Conservation (phyloP, 1,139 yeast genomes). For the Sugiyamaella castrensis region DNA sequence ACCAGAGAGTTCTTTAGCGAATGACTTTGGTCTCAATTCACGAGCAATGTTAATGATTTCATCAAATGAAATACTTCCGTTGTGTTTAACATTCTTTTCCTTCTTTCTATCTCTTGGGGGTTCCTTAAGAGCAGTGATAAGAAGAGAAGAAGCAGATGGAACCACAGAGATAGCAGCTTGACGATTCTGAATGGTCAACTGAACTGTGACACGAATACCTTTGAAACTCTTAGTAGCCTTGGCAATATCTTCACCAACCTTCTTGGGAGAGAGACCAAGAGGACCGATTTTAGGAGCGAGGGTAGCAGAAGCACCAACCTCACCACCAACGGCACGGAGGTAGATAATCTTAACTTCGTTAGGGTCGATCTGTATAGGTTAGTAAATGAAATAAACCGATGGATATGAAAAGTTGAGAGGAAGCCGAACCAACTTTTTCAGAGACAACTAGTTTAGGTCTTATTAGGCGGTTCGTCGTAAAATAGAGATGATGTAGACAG, state of each 20-base stretch:
- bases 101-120: slow-evolving; percentile 99
- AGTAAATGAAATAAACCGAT: neutral
- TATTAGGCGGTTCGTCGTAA: no score
- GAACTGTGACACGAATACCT: slow-evolving; percentile 99
- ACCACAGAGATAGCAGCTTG: slow-evolving; percentile 99
- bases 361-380: slow-evolving; percentile 73
- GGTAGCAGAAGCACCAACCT: slow-evolving; percentile 99
- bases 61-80: slow-evolving; percentile 97
- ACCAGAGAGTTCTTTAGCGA: slow-evolving; percentile 96
- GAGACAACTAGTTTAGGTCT: no score
- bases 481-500: no score
- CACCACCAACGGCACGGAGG: slow-evolving; percentile 99
- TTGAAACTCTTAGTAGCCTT: slow-evolving; percentile 99
- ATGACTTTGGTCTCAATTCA: slow-evolving; percentile 95
- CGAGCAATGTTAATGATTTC: slow-evolving; percentile 98
- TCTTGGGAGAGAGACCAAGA: slow-evolving; percentile 99
- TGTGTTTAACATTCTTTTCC: slow-evolving; percentile 99
- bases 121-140: slow-evolving; percentile 98
- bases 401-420: neutral
- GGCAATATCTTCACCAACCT: slow-evolving; percentile 99
- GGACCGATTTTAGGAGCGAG: slow-evolving; percentile 99
- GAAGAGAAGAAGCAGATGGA: slow-evolving; percentile 99
- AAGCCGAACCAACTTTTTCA: no score
- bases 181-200: slow-evolving; percentile 99
- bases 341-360: slow-evolving; percentile 96